Base-by-base conservation (phyloP, 768 basidiomycete species). In the Phlegmacium glaucopus region DNA sequence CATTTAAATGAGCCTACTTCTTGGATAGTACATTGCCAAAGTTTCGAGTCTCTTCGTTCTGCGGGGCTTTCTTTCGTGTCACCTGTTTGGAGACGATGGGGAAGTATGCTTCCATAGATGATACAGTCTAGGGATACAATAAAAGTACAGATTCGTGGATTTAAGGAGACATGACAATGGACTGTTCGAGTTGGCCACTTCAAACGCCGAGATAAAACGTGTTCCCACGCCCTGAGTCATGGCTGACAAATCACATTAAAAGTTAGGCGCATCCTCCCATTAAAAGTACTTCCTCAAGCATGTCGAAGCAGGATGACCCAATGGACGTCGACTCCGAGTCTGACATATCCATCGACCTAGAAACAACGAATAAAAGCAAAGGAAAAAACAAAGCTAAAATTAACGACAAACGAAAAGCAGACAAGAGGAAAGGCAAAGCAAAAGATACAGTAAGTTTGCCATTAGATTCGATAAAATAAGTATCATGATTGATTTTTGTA, bases 301-400 rank as follows among this genome's bases (percentile, higher is more conserved):
- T 57, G 53, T 64, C 69, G 8, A 68, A 66, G 52, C 59, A 55
- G 43, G 70, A 69, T 53, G 57, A 61, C 41, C 65, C 69, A 39
- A 79, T 78, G 73, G 77, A 77, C 26, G 71, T 77, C 39, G 87
- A 86, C 61, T 88, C 86, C 3, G 87, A 87, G 53, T 80, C 83
- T 18, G 85, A 82, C 30, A 64, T 85, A 36, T 71, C 75, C 10
- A 79, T 78, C 37, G 78, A 82, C 12, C 69, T 68, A 11, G 74
- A 74, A 30, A 57, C 50, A 37, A 66, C 61, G 29, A 63, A 52
- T 29, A 79, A 78, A 56, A 70, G 68, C 10, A 81, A 80, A 57
- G 76, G 74, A 11, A 86, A 82, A 57, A 75, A 69, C 1, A 83
- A 83, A 61, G 70, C 68, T 34, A 81, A 84, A 60, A 70, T 71